phyloP scores from a whole-genome alignment of 768 basidiomycete species.

The Boletus subcaerulescens region DNA sequence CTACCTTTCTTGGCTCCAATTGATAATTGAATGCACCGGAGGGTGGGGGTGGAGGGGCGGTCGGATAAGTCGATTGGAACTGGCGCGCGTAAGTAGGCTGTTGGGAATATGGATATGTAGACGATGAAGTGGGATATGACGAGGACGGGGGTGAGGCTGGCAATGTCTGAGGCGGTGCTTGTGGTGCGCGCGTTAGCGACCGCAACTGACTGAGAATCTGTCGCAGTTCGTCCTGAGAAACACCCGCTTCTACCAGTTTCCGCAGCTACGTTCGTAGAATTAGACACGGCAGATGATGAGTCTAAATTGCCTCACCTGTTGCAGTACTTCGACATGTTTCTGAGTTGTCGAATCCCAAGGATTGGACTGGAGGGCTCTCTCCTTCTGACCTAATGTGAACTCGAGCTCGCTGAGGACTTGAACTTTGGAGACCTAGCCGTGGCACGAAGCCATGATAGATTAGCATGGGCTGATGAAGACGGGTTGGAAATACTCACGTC shows the following conservation, averaged over 20 bases:
- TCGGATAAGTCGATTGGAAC: constrained; percentile 30
- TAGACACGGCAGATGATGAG: not conserved
- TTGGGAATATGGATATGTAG: constrained; percentile 31
- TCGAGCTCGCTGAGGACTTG: constrained; percentile 85
- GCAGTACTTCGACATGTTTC: constrained; percentile 73
- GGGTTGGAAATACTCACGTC: constrained; percentile 36
- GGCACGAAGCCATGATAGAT: constrained; percentile 18
- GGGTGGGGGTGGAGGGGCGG: constrained; percentile 33
- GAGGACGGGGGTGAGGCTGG: constrained; percentile 30
- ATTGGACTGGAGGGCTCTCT: constrained; percentile 66
- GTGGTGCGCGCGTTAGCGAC: constrained; percentile 46
- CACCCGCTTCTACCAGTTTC: constrained; percentile 71
- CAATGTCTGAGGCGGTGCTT: constrained; percentile 31
- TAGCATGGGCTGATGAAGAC: not conserved
- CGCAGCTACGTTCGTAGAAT: constrained; percentile 46
- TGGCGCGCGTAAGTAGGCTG: constrained; percentile 28
- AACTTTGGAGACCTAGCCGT: constrained; percentile 56
- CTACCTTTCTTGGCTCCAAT: constrained; percentile 26
- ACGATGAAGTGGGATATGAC: constrained; percentile 21
- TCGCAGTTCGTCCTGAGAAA: constrained; percentile 74
- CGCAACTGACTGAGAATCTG: constrained; percentile 75
- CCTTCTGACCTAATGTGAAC: constrained; percentile 77
- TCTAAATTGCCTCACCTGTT: constrained; percentile 57
- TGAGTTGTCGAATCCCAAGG: constrained; percentile 67
- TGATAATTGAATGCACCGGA: constrained; percentile 28